Conservation (phyloP, 192 early-diverging fungal genomes). For the Martensiomyces pterosporus region DNA sequence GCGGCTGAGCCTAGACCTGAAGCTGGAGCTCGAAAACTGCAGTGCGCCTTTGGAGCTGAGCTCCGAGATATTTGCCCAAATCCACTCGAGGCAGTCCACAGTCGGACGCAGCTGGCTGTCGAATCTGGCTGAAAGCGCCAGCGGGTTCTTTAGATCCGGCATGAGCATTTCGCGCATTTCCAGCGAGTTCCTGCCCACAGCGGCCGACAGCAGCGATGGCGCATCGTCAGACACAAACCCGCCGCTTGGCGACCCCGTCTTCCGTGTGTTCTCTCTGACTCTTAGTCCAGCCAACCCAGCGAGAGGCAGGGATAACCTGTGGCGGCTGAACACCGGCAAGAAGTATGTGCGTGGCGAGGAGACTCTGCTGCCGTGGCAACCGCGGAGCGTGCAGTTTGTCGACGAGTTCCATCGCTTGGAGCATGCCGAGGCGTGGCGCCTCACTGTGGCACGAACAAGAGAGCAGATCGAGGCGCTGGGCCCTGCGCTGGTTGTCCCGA, state of each 20-base stretch:
- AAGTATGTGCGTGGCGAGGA: constrained; percentile 74
- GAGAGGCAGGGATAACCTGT: constrained; percentile 55
- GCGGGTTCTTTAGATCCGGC: constrained; percentile 3
- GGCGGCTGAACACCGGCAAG: constrained; percentile 62
- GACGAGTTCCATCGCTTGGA: constrained; percentile 46
- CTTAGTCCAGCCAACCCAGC: constrained; percentile 55
- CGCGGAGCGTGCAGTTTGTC: constrained; percentile 63
- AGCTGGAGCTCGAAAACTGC: constrained; percentile 57
- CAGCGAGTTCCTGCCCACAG: background rate
- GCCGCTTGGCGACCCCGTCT: constrained; percentile 28
- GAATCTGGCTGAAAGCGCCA: constrained; percentile 10
- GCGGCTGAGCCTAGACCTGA: constrained; percentile 54
- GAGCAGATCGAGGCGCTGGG: constrained; percentile 18
- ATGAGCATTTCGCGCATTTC: constrained; percentile 1
- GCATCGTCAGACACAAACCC: no score
- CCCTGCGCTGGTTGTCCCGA: background rate
- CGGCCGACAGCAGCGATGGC: background rate
- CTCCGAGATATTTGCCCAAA: constrained; percentile 59
- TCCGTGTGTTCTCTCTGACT: constrained; percentile 57
- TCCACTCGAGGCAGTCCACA: constrained; percentile 50
- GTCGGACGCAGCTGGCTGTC: constrained; percentile 20
- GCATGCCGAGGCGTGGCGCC: constrained; percentile 29
- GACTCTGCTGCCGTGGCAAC: constrained; percentile 61
- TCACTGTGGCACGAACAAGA: constrained; percentile 20
- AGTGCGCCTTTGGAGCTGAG: constrained; percentile 51